A percentile compares a stretch with the other conserved stretches of the same genome.
Evolutionary conservation across 305 asterid genomes (phyloP).

Genomic region (Fraxinus floribunda): DNA sequence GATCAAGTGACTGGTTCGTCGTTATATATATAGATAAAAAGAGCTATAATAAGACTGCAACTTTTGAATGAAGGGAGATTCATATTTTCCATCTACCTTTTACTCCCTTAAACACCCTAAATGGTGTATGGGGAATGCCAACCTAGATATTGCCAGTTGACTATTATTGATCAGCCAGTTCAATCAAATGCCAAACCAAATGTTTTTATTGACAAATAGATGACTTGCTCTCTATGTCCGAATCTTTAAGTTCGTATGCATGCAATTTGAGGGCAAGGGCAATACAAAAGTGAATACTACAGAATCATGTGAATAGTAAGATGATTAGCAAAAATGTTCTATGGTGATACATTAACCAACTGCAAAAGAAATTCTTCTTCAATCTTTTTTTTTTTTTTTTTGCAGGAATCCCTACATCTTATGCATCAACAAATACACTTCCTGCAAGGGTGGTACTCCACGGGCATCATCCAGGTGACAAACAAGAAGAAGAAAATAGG

Average conservation of each 20-base stretch:
- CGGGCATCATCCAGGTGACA: conserved; percentile 78
- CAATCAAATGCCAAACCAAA: conserved; percentile 20
- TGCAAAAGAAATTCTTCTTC: too few species aligned
- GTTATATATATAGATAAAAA: not conserved
- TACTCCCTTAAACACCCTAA: conserved; percentile 1
- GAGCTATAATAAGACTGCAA: conserved; percentile 5
- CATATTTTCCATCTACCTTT: conserved; percentile 9
- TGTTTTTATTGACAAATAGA: conserved; percentile 14
- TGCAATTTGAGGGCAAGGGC: conserved; percentile 6
- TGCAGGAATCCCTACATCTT: conserved; percentile 40
- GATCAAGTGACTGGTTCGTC: not conserved
- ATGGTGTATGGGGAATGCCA: conserved; percentile 13
- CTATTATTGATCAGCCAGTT: conserved; percentile 17
- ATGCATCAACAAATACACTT: conserved; percentile 29
- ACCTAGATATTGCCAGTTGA: conserved; percentile 5
- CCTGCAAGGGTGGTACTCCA: conserved; percentile 77
- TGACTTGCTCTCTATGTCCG: not conserved
- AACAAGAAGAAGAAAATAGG: conserved; percentile 43
- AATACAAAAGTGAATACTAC: not conserved
- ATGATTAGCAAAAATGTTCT: conserved; percentile 1
- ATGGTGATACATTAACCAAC: too few species aligned
- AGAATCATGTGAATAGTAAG: conserved; percentile 5
- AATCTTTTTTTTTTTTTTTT: not conserved
- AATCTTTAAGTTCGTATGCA: conserved; percentile 11
- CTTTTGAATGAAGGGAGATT: not conserved